Percentiles rank a stretch among this genome's conserved stretches.
phyloP scores from a whole-genome alignment of 1,139 yeast genomes.

The Geotrichum aggregatum region DNA sequence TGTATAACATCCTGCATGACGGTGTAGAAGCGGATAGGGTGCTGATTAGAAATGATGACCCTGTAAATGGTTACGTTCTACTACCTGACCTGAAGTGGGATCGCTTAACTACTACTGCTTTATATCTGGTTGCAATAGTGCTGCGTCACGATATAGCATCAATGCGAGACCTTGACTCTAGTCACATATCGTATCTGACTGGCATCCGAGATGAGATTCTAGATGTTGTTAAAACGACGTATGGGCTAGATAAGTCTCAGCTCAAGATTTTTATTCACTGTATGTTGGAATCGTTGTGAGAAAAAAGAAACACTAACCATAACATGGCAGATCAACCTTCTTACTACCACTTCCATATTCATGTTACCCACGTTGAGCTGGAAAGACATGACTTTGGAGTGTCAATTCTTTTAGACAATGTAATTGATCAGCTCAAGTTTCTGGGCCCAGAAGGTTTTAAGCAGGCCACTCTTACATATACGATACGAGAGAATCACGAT shows the following conservation, averaged over 20 bases:
- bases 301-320: slow-evolving; percentile 15
- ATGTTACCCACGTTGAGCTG: slow-evolving; percentile 72
- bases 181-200: slow-evolving; percentile 57
- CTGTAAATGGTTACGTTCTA: slow-evolving; percentile 46
- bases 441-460: slow-evolving; percentile 52
- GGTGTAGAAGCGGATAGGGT: slow-evolving; percentile 85
- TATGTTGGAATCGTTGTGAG: slow-evolving; percentile 11
- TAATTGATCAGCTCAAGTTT: slow-evolving; percentile 63
- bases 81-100: slow-evolving; percentile 79
- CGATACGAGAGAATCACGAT: slow-evolving; percentile 73
- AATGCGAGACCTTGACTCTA: slow-evolving; percentile 63
- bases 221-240: slow-evolving; percentile 47
- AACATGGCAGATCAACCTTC: slow-evolving; percentile 65
- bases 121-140: slow-evolving; percentile 78
- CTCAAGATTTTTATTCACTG: slow-evolving; percentile 73
- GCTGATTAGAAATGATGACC: slow-evolving; percentile 57
- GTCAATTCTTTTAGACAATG: slow-evolving; percentile 75
- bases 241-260: slow-evolving; percentile 47
- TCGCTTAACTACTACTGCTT: slow-evolving; percentile 57
- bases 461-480: slow-evolving; percentile 50
- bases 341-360: slow-evolving; percentile 91
- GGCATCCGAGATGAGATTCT: slow-evolving; percentile 46
- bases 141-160: slow-evolving; percentile 67
- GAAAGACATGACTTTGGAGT: slow-evolving; percentile 75
- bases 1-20: slow-evolving; percentile 70